phyloP scores from a whole-genome alignment of 78 protist species.

The Bodo saltans region DNA sequence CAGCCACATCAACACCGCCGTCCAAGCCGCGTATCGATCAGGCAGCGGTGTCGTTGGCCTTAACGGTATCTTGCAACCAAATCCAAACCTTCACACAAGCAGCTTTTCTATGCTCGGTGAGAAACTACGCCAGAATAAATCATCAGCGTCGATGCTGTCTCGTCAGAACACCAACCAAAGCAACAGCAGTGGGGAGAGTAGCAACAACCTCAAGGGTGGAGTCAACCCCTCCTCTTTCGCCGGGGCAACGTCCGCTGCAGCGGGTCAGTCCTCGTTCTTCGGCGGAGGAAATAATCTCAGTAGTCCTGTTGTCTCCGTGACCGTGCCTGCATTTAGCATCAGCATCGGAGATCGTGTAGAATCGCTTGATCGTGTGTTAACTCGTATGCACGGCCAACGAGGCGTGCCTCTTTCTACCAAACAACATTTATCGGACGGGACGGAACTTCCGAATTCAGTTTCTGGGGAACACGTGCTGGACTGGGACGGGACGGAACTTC shows the following conservation, averaged over 20 bases:
- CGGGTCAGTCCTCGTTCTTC: neutral
- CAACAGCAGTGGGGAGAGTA: too few relatives aligned
- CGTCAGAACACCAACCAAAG: too few relatives aligned
- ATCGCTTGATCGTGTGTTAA: neutral
- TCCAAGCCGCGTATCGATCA: too few relatives aligned
- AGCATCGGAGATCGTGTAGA: neutral
- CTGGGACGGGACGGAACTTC: neutral
- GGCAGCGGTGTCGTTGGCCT: too few relatives aligned
- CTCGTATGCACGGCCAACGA: neutral
- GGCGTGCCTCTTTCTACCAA: neutral
- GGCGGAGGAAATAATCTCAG: too few relatives aligned
- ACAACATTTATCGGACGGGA: neutral
- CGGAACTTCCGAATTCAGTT: neutral
- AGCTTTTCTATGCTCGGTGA: too few relatives aligned
- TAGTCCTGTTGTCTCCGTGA: neutral
- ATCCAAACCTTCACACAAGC: neutral
- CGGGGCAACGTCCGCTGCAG: neutral
- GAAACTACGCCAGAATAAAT: too few relatives aligned
- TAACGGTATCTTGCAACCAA: neutral
- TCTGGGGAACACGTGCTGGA: neutral
- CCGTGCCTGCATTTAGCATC: too few relatives aligned
- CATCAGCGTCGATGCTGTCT: too few relatives aligned
- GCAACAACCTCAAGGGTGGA: neutral
- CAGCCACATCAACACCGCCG: neutral
- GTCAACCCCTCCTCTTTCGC: too few relatives aligned